phyloP scores from a whole-genome alignment of 176 grass and related monocot genomes.

The Raddia distichophylla region DNA sequence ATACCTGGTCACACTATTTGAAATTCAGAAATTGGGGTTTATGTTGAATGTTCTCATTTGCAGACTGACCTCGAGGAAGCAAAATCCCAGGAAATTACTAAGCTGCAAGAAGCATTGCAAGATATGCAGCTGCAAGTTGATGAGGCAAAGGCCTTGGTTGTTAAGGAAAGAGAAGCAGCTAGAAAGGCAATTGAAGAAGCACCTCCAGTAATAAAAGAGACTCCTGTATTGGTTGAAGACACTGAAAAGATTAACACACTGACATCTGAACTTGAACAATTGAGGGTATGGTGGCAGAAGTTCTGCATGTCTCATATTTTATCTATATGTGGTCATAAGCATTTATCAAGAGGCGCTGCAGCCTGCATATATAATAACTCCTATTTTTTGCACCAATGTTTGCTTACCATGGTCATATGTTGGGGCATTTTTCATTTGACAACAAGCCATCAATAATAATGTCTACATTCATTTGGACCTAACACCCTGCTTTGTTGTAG shows the following conservation, averaged over 20 bases:
- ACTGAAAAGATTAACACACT: slow-evolving; percentile 82
- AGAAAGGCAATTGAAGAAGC: slow-evolving; percentile 97
- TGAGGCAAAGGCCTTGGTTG: slow-evolving; percentile 63
- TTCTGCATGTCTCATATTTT: slow-evolving; percentile 27
- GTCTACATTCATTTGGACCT: slow-evolving; percentile 15
- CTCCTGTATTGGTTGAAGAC: slow-evolving; percentile 84
- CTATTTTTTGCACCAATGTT: slow-evolving; percentile 9
- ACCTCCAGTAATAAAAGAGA: slow-evolving; percentile 93
- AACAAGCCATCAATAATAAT: slow-evolving; percentile 6
- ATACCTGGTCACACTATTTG: slow-evolving; percentile 29
- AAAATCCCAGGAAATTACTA: slow-evolving; percentile 86
- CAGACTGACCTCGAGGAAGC: slow-evolving; percentile 92
- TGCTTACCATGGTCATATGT: neutral
- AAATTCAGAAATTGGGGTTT: slow-evolving; percentile 29
- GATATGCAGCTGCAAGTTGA: slow-evolving; percentile 82
- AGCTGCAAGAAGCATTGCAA: slow-evolving; percentile 77
- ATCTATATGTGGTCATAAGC: neutral
- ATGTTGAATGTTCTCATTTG: slow-evolving; percentile 46
- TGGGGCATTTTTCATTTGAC: slow-evolving; percentile 29
- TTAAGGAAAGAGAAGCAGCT: slow-evolving; percentile 91
- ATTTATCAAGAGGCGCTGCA: neutral
- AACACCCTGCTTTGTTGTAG: neutral
- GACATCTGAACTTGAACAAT: slow-evolving; percentile 65
- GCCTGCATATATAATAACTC: neutral
- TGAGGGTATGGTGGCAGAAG: slow-evolving; percentile 63